Evolutionary conservation across 2,329 filamentous ascomycete species (phyloP).

Genomic region (Tolypocladium paradoxum): DNA sequence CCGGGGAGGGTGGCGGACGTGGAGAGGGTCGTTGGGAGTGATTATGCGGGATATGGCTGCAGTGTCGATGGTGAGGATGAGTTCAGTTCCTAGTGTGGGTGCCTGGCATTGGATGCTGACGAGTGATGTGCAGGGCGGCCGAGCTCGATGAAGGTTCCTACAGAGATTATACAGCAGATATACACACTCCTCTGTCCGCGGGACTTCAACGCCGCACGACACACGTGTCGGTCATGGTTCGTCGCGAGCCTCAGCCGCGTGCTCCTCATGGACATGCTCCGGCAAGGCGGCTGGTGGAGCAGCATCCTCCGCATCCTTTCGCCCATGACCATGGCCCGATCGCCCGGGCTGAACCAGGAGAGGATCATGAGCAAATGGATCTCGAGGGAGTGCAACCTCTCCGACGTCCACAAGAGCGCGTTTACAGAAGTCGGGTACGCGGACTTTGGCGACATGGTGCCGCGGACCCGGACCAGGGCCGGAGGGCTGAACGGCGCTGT

Average conservation of each 20-base stretch:
- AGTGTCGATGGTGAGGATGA: neutral
- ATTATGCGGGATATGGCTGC: neutral
- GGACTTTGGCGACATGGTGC: constrained; percentile 24
- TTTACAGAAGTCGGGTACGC: constrained; percentile 22
- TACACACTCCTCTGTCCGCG: constrained; percentile 20
- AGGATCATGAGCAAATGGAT: constrained; percentile 30
- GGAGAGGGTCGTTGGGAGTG: constrained; percentile 4
- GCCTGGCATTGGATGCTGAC: neutral
- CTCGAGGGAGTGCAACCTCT: constrained; percentile 25
- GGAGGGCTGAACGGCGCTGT: constrained; percentile 14
- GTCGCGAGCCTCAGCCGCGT: constrained; percentile 39
- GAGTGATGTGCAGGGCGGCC: constrained; percentile 4
- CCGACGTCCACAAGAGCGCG: constrained; percentile 9
- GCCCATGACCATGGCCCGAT: constrained; percentile 8
- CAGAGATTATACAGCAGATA: constrained; percentile 27
- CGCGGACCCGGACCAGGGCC: constrained; percentile 8
- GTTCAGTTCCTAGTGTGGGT: too few species aligned
- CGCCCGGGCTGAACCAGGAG: constrained; percentile 12
- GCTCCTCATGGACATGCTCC: constrained; percentile 42
- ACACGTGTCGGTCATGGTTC: constrained; percentile 51
- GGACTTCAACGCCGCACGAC: constrained; percentile 49
- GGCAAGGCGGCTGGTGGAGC: constrained; percentile 42
- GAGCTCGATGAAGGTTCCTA: constrained; percentile 17
- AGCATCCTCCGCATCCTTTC: constrained; percentile 17
- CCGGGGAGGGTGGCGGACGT: constrained; percentile 6